These are phyloP conservation scores for Alternaria ventricosa DNA, from an alignment of 2,329 filamentous ascomycete species.

Conservation along the genomic window DNA sequence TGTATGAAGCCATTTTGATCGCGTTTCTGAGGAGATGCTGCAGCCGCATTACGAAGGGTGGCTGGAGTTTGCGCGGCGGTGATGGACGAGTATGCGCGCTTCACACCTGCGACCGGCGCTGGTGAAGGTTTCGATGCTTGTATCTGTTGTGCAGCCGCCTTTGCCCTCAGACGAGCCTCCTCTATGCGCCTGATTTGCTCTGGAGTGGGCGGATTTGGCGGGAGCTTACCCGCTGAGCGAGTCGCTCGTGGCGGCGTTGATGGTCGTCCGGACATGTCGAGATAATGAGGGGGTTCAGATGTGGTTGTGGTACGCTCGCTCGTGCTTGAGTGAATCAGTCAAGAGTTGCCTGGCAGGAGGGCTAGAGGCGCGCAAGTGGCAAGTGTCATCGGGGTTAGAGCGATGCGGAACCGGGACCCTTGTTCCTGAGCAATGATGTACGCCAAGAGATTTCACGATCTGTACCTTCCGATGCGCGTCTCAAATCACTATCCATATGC, in stretches of 20 bases:
- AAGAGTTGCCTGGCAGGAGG: background rate
- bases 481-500: conserved; percentile 14
- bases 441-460: conserved; percentile 37
- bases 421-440: conserved; percentile 39
- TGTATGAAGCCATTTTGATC: conserved; percentile 47
- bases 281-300: background rate
- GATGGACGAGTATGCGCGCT: conserved; percentile 73
- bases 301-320: background rate
- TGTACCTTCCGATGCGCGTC: conserved; percentile 13
- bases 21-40: conserved; percentile 49
- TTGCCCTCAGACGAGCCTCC: conserved; percentile 85
- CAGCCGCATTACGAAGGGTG: conserved; percentile 71
- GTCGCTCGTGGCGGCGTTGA: conserved; percentile 57
- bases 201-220: conserved; percentile 61
- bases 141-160: conserved; percentile 70
- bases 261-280: conserved; percentile 50
- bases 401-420: conserved; percentile 23
- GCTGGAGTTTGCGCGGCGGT: conserved; percentile 60
- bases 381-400: conserved; percentile 10
- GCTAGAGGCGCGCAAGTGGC: conserved; percentile 16
- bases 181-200: conserved; percentile 72
- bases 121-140: conserved; percentile 32
- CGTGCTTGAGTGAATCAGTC: background rate
- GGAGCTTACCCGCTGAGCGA: conserved; percentile 48
- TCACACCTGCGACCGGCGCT: conserved; percentile 62